Percentiles rank a stretch among this genome's conserved stretches.
Evolutionary conservation across 164 flowering plant species (phyloP).

Genomic region (Liquidambar formosana): DNA sequence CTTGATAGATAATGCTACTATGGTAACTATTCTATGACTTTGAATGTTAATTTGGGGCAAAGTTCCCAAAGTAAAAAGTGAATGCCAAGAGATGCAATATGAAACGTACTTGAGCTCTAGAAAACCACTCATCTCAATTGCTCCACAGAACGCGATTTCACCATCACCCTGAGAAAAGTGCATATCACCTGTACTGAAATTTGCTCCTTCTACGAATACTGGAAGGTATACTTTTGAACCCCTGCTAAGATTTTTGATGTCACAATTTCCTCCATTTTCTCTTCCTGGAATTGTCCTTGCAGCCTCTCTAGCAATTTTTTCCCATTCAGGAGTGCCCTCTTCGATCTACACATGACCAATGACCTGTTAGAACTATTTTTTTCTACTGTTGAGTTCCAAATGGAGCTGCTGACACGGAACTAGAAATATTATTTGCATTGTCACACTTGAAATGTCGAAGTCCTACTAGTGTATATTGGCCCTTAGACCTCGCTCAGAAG

Average conservation of each 20-base stretch:
- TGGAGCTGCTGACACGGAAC: no score
- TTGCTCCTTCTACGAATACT: constrained; percentile 92
- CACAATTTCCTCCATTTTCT: constrained; percentile 98
- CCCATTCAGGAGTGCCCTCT: constrained; percentile 75
- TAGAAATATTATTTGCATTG: no score
- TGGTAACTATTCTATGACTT: no score
- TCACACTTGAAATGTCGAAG: no score
- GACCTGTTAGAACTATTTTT: not conserved
- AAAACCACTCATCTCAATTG: constrained; percentile 97
- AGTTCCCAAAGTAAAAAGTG: not conserved
- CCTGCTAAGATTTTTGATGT: constrained; percentile 89
- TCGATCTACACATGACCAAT: constrained; percentile 44
- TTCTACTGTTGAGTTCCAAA: not conserved
- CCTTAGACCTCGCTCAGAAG: not conserved
- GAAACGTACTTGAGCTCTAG: constrained; percentile 81
- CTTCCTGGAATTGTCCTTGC: constrained; percentile 96
- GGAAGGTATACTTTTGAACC: constrained; percentile 94
- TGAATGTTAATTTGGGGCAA: not conserved
- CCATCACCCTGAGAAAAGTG: constrained; percentile 99
- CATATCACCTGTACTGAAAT: constrained; percentile 96
- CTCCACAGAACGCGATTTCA: constrained; percentile 95
- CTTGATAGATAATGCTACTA: no score
- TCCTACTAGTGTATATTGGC: no score
- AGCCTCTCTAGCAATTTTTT: constrained; percentile 77
- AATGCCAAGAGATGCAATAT: not conserved